phyloP scores from a whole-genome alignment of 306 rosid genomes.

The Coriaria nepalensis region DNA sequence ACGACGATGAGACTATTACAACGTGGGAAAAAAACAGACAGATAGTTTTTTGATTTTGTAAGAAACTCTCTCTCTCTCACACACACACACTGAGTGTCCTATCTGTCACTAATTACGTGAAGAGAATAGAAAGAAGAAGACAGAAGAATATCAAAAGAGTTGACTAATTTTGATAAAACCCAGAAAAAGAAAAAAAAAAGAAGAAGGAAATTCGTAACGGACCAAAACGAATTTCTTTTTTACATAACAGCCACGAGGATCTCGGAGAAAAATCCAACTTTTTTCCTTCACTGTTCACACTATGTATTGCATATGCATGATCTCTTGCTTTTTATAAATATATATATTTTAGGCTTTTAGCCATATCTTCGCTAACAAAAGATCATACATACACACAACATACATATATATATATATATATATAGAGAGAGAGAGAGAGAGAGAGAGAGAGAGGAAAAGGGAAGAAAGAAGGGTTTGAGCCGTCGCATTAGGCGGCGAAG shows the following conservation, averaged over 20 bases:
- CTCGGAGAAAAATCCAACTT: constrained; percentile 31
- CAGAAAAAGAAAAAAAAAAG: constrained; percentile 6
- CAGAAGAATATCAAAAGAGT: constrained; percentile 9
- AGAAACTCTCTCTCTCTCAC: not conserved
- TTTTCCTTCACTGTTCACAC: constrained; percentile 9
- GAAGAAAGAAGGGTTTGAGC: not conserved
- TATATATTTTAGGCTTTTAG: not conserved
- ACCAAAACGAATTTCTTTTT: no score
- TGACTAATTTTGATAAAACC: constrained; percentile 17
- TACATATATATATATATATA: no score
- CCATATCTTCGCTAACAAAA: constrained; percentile 3
- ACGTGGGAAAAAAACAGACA: no score
- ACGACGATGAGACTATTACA: no score
- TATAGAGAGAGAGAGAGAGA: not conserved
- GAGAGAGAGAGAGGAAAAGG: constrained; percentile 1
- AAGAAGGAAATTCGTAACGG: not conserved
- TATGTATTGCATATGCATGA: constrained; percentile 3
- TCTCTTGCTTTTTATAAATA: constrained; percentile 12
- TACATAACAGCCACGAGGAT: constrained; percentile 30
- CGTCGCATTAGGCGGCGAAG: no score
- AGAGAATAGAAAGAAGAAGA: constrained; percentile 6
- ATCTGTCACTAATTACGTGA: constrained; percentile 7
- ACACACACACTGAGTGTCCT: not conserved
- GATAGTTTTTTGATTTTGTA: not conserved
- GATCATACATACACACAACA: no score